These are phyloP conservation scores for Microsporum audouinii DNA, from an alignment of 2,329 filamentous ascomycete species.

Conservation along the genomic window DNA sequence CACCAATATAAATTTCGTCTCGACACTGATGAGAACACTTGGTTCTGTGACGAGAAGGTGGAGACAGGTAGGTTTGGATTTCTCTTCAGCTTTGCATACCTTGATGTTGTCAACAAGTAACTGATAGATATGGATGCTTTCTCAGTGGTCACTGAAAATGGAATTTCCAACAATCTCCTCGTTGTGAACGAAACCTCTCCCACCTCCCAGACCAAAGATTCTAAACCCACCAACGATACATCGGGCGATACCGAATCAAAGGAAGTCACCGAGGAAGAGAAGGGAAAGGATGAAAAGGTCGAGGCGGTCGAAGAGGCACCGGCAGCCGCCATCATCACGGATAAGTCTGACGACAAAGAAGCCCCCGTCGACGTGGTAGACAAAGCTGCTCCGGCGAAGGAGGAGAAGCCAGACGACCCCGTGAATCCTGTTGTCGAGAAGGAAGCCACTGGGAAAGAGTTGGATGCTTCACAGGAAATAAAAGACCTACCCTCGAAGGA, in stretches of 20 bases:
- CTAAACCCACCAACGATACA: not conserved
- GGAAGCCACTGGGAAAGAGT: not conserved
- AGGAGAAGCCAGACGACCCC: not conserved
- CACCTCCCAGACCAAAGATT: not conserved
- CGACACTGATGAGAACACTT: slow-evolving; percentile 14
- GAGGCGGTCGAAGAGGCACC: not conserved
- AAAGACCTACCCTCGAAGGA: not conserved
- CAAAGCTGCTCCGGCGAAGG: slow-evolving; percentile 11
- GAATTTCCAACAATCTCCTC: slow-evolving; percentile 17
- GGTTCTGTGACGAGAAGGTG: slow-evolving; percentile 21
- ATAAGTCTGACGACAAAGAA: not conserved
- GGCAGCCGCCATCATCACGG: not conserved
- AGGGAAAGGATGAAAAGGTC: not conserved
- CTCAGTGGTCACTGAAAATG: slow-evolving; percentile 18
- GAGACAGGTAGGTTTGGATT: slow-evolving; percentile 18
- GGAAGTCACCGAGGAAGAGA: not conserved
- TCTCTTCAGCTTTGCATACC: not conserved
- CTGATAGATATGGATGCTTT: not conserved
- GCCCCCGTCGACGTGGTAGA: not conserved
- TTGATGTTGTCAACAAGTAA: not conserved
- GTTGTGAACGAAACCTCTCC: slow-evolving; percentile 7
- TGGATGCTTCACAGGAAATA: not conserved
- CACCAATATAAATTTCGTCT: slow-evolving; percentile 22
- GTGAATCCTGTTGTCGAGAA: not conserved
- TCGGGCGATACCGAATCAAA: slow-evolving; percentile 4